Percentiles rank a stretch among this genome's conserved stretches.
These are phyloP conservation scores for Pseudocercospora pini-densiflorae DNA, from an alignment of 2,329 filamentous ascomycete species.

Conservation along the genomic window DNA sequence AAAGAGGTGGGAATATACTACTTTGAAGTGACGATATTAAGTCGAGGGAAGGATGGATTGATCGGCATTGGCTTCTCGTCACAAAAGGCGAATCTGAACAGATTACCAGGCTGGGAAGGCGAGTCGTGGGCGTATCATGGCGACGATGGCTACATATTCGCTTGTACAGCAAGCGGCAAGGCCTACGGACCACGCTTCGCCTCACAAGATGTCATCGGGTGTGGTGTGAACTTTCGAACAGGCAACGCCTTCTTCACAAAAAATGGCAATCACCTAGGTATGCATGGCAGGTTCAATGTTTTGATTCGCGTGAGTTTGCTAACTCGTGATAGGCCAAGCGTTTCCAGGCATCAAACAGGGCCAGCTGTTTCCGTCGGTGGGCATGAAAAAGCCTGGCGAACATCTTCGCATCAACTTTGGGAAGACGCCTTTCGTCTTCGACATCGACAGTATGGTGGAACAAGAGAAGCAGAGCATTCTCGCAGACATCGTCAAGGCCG, in stretches of 20 bases:
- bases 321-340: conserved; percentile 61
- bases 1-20: conserved; percentile 93
- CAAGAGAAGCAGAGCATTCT: conserved; percentile 65
- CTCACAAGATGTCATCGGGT: conserved; percentile 64
- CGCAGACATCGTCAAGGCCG: conserved; percentile 63
- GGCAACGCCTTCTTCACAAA: conserved; percentile 68
- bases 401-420: conserved; percentile 67
- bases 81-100: conserved; percentile 61
- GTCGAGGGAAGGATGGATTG: conserved; percentile 65
- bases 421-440: conserved; percentile 79
- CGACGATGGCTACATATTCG: conserved; percentile 68
- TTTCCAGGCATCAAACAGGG: conserved; percentile 67
- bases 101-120: conserved; percentile 68
- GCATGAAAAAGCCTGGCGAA: conserved; percentile 68
- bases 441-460: conserved; percentile 85
- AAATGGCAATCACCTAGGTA: conserved; percentile 60
- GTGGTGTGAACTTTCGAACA: conserved; percentile 67
- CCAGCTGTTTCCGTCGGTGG: conserved; percentile 69
- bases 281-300: conserved; percentile 44
- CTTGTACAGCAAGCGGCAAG: conserved; percentile 60
- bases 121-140: conserved; percentile 71
- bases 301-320: conserved; percentile 6
- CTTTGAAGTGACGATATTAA: conserved; percentile 74
- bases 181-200: conserved; percentile 65
- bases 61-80: conserved; percentile 66